Base-by-base conservation (phyloP, 805 yeast genomes). In the Wickerhamomyces sydowiorum region DNA sequence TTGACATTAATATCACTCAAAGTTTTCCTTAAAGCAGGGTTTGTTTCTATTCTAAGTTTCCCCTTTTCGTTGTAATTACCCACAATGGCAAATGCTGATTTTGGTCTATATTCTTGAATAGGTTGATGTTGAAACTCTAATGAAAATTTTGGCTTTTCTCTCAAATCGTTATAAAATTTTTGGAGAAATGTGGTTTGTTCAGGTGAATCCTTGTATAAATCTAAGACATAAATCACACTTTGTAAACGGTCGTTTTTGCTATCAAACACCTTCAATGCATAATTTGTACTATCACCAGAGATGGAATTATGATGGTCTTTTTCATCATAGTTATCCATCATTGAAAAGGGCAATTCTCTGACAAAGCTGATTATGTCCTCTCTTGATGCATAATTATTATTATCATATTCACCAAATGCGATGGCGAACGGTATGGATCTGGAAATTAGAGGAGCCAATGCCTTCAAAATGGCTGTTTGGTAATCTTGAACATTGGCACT, bases 71-170 rank as follows among this genome's bases (percentile, higher is more conserved):
- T 56, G 38, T 57, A 61, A 38, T 67, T 66, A 23, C 70, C 67
- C 20, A 64, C 55, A 23, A 69, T 53, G 38, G 76, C 72, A 42
- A 63, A 63, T 21, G 53, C 42, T 0, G 54, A 57, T 19, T 47
- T 51, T 20, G 66, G 65, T 44, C 76, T 64, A 54, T 73, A 80
- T 51, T 82, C 86, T 1, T 79, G 78, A 22, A 81, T 56, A 1
- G 88, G 89, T 20, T 76, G 75, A 56, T 81, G 86, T 67, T 80
- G 80, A 50, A 81, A 82, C 1, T 80, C 81, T 72, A 82, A 69
- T 4, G 77, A 64, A 47, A 76, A 54, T 21, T 56, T 46, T 13
- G 62, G 52, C 21, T 53, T 51, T 18, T 48, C 46, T 31, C 55
- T 48, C 14, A 63, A 44, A 2, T 46, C 28, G 14, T 51, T 46